Base-by-base conservation (phyloP, 352 stramenopile genomes). In the Globisporangium emineosum region DNA sequence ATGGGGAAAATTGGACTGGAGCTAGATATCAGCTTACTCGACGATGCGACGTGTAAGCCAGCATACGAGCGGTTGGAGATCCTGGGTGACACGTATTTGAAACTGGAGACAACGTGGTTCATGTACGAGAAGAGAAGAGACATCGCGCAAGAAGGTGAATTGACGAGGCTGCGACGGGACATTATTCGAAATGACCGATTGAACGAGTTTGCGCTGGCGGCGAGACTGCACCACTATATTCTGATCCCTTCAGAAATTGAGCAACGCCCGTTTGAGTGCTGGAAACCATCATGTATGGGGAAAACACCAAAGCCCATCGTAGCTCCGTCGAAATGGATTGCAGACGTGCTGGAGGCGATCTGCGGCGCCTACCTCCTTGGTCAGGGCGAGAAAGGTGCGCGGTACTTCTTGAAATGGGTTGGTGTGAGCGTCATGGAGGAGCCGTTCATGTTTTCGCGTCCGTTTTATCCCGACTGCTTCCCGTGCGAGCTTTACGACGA, bases 281-380 rank as follows among this genome's bases (percentile, higher is more conserved):
- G 87, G 87, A 96, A 92, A 49, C 87, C 87, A 32, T 94, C 85
- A n/a, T 96, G 85, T 40, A 92, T 94, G 83, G 87, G 87, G 1
- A 82, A 82, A 61, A 92, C 87, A 1, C 87, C 87, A 13, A 78
- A 93, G 51, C 65, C 76, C 3, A 71, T 94, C 8, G 78, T 91
- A 12, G 87, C 82, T 43, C 80, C 86, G 15, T 75, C 83, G 9
- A 96, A 96, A 53, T 96, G 87, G 87, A 84, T 96, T 45, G 87
- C 87, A 10, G 87, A 96, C 54, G 83, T 94, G 43, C 65, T 96
- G 7, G 87, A 96, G 61, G 83, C 87, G 5, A 88, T 93, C 25
- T 91, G 83, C 40, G 87, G 87, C 3, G 87, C 87, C 6, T 96
- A 92, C 47, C 62, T 96, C 19, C 70, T 91, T 21, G 83, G 83